Conservation (phyloP, 2,329 filamentous ascomycete species). For the Epichloe festucae region DNA sequence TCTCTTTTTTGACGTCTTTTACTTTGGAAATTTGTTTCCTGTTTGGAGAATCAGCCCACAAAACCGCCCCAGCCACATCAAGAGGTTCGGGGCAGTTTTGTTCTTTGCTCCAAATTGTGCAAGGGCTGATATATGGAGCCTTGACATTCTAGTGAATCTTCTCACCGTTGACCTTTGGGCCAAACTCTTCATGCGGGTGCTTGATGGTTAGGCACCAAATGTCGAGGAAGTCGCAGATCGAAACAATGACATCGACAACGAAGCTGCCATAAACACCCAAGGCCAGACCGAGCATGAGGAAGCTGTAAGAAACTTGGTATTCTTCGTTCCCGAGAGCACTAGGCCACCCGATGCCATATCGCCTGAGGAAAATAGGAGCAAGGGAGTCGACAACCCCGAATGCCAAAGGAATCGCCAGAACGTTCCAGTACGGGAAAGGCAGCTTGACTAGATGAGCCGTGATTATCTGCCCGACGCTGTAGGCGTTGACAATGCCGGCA, state of each 20-base stretch:
- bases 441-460: slow-evolving; percentile 83
- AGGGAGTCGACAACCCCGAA: slow-evolving; percentile 70
- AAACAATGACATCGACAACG: slow-evolving; percentile 91
- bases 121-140: not conserved
- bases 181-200: slow-evolving; percentile 47
- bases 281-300: slow-evolving; percentile 71
- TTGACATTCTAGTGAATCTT: slow-evolving; percentile 21
- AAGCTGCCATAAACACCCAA: slow-evolving; percentile 95
- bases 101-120: not conserved
- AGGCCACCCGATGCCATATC: slow-evolving; percentile 58
- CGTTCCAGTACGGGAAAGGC: slow-evolving; percentile 81
- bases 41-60: not conserved
- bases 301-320: slow-evolving; percentile 89
- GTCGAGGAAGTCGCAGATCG: slow-evolving; percentile 94
- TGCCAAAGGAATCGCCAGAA: slow-evolving; percentile 64
- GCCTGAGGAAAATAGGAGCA: slow-evolving; percentile 52
- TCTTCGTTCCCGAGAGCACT: slow-evolving; percentile 59
- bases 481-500: slow-evolving; percentile 81
- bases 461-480: slow-evolving; percentile 92
- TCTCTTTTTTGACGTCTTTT: not conserved
- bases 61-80: not conserved
- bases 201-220: slow-evolving; percentile 99
- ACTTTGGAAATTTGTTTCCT: not conserved
- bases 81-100: not conserved
- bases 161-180: slow-evolving; percentile 21